These are phyloP conservation scores for Plectosphaerella plurivora DNA, from an alignment of 2,329 filamentous ascomycete species.

Conservation along the genomic window DNA sequence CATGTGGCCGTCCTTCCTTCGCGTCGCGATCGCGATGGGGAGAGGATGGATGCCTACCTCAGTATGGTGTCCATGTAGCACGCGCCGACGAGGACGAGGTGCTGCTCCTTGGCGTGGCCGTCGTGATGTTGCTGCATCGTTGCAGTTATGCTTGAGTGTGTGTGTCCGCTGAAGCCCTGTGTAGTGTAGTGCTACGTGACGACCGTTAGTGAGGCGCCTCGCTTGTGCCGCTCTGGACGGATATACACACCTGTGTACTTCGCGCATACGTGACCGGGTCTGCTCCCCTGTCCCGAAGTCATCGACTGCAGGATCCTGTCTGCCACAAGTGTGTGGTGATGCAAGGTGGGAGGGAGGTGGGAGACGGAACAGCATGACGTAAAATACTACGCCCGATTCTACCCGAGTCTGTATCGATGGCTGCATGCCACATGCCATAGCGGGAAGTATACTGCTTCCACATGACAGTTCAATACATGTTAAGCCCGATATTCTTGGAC, in stretches of 20 bases:
- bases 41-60: slow-evolving; percentile 38
- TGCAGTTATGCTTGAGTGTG: not conserved
- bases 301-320: too few species aligned
- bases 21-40: slow-evolving; percentile 6
- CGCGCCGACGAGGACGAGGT: slow-evolving; percentile 60
- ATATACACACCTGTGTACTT: not conserved
- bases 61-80: slow-evolving; percentile 70
- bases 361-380: not conserved
- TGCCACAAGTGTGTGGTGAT: too few species aligned
- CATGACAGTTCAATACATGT: too few species aligned
- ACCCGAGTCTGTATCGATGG: not conserved
- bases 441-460: too few species aligned
- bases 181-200: not conserved
- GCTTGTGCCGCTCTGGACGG: not conserved
- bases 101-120: slow-evolving; percentile 16
- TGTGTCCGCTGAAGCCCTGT: not conserved
- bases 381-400: not conserved
- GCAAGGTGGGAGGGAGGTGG: not conserved
- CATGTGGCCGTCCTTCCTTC: too few species aligned
- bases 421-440: too few species aligned
- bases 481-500: too few species aligned
- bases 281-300: too few species aligned
- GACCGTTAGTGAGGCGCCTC: not conserved
- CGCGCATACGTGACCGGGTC: not conserved
- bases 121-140: not conserved